Conservation (phyloP, 163 green algal genomes). For the Scenedesmus sp. region DNA sequence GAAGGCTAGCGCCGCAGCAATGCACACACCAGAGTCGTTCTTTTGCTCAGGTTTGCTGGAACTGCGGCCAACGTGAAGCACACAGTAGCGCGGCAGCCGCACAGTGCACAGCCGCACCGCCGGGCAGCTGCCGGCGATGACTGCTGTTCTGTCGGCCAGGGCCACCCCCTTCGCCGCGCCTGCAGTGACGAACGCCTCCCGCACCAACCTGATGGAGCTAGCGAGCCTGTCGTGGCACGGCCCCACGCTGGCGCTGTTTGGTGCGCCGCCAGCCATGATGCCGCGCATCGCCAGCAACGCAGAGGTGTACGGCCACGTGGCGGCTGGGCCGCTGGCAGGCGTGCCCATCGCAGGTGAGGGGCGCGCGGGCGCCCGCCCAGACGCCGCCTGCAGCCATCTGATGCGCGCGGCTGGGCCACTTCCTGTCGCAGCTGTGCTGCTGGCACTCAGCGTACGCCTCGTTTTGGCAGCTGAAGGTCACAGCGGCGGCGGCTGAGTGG, state of each 20-base stretch:
- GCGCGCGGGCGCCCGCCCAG: background rate
- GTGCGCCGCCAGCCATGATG: constrained; percentile 69
- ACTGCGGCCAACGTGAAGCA: too few species aligned
- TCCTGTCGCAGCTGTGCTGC: background rate
- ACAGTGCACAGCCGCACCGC: too few species aligned
- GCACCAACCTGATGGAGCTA: constrained; percentile 96
- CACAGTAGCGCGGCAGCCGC: too few species aligned
- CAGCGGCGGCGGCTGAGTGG: background rate
- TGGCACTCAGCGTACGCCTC: background rate
- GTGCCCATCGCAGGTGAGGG: constrained; percentile 81
- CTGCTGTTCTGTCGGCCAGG: too few species aligned
- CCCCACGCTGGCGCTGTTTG: constrained; percentile 75
- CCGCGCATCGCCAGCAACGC: constrained; percentile 85
- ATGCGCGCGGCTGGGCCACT: too few species aligned
- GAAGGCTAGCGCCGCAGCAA: background rate
- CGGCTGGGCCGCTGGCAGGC: constrained; percentile 65
- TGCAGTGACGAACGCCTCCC: constrained; percentile 91
- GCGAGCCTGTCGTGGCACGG: constrained; percentile 83
- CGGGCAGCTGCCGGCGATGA: too few species aligned
- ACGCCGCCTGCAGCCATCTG: too few species aligned
- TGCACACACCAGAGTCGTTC: too few species aligned
- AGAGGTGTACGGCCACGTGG: constrained; percentile 77
- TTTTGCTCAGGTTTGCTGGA: background rate
- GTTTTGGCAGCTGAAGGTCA: too few species aligned
- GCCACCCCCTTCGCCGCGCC: too few species aligned